Base-by-base conservation (phyloP, 768 basidiomycete species). In the Lactarius sp. region DNA sequence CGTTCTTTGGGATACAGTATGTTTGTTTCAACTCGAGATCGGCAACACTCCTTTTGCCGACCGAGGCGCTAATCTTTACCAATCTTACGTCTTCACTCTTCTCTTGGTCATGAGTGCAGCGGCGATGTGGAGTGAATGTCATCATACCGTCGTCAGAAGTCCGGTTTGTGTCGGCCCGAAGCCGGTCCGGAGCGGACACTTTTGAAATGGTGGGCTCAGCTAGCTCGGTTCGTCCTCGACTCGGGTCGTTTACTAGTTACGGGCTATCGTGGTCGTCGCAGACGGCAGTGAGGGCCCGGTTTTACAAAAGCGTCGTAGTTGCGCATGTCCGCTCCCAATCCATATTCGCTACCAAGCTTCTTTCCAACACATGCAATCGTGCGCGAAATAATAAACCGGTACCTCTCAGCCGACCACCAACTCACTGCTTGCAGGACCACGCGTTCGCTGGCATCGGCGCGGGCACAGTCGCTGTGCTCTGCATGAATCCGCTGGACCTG, bases 401-500 rank as follows among this genome's bases (percentile, higher is more conserved):
- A n/a, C n/a, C 22, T 59, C n/a, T 18, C 18, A 50, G 3, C 46
- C 22, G 1, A 2, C 42, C 56, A 36, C 27, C 44, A 4, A 6
- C 41, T 46, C 5, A 31, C 44, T 34, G 10, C 37, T n/a, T 20
- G 22, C 69, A 96, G 92, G 97, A 98, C 75, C 94, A 98, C 86
- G 94, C 96, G 37, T 85, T 86, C 58, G 92, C 94, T 50, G 97
- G 97, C 60, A 83, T 98, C 56, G 88, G 91, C 56, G 95, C 97
- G 44, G 97, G 97, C 61, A 85, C 92, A 68, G 87, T 88, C 70
- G 91, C 93, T 41, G 94, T 94, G 53, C 79, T 98, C 36, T 92
- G 92, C 75, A 95, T 98, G 92, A 94, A 98, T 73, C 97, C 97
- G 7, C 81, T 99, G 39, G 97, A 99, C 76, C 82, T 98, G 12